phyloP scores from a whole-genome alignment of 768 basidiomycete species.

The Trametes meyenii region DNA sequence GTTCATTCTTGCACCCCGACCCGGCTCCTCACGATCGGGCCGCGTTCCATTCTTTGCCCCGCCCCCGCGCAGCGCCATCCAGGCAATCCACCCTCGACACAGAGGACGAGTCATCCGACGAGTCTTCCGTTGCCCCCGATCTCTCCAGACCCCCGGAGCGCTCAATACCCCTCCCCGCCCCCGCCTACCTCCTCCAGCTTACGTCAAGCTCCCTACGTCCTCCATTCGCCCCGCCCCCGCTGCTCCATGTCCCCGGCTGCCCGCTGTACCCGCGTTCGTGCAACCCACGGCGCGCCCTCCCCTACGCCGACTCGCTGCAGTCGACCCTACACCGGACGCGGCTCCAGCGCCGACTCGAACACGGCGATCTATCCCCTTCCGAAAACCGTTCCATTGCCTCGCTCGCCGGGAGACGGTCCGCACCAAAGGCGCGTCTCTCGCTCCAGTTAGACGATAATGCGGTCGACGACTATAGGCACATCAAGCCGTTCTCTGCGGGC shows the following conservation, averaged over 20 bases:
- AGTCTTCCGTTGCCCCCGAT: constrained; percentile 18
- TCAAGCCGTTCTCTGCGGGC: constrained; percentile 50
- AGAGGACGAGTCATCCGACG: constrained; percentile 23
- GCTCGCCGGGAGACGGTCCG: constrained; percentile 36
- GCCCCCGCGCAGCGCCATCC: constrained; percentile 11
- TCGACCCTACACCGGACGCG: constrained; percentile 52
- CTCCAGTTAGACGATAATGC: constrained; percentile 40
- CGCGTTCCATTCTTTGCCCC: constrained; percentile 5
- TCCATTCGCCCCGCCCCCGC: constrained; percentile 49
- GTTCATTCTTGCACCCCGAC: constrained; percentile 16
- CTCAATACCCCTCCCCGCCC: constrained; percentile 26
- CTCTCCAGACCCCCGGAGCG: constrained; percentile 22
- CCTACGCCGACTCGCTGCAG: constrained; percentile 43
- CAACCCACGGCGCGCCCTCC: constrained; percentile 42
- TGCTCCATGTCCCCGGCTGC: constrained; percentile 41
- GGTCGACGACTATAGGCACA: constrained; percentile 37
- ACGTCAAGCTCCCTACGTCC: constrained; percentile 51
- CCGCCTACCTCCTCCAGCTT: constrained; percentile 43
- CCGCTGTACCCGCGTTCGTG: constrained; percentile 61
- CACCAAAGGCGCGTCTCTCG: constrained; percentile 24
- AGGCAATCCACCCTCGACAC: constrained; percentile 20
- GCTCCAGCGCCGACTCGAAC: constrained; percentile 50
- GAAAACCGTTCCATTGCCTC: constrained; percentile 49
- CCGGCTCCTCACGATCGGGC: constrained; percentile 11
- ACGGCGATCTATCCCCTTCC: constrained; percentile 38